These are phyloP conservation scores for Coriolopsis trogii DNA, from an alignment of 1,284 basidiomycete species.

Conservation along the genomic window DNA sequence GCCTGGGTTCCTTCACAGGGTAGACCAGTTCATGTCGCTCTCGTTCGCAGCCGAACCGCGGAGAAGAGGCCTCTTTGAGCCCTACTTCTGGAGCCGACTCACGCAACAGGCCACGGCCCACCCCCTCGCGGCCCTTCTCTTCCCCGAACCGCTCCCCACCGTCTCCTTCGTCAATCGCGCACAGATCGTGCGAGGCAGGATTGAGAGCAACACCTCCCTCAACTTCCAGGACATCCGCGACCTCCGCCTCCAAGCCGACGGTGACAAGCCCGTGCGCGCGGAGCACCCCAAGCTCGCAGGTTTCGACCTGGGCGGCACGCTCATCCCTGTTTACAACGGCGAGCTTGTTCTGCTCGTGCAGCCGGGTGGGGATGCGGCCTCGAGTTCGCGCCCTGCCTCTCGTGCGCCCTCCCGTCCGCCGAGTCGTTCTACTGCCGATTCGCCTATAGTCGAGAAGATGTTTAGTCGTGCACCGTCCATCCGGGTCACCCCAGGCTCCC, in stretches of 20 bases:
- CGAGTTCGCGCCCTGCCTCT: conserved; percentile 60
- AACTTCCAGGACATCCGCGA: conserved; percentile 55
- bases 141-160: conserved; percentile 71
- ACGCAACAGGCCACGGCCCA: conserved; percentile 44
- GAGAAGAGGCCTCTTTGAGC: conserved; percentile 70
- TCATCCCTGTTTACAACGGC: conserved; percentile 73
- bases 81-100: conserved; percentile 67
- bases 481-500: conserved; percentile 68
- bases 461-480: conserved; percentile 69
- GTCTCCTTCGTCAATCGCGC: conserved; percentile 68
- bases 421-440: conserved; percentile 52
- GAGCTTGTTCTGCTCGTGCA: conserved; percentile 72
- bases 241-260: conserved; percentile 34
- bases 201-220: conserved; percentile 56
- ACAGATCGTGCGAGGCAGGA: conserved; percentile 61
- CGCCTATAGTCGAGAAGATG: conserved; percentile 39
- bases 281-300: conserved; percentile 26
- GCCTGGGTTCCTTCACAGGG: conserved; percentile 48
- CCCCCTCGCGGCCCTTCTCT: conserved; percentile 68
- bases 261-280: conserved; percentile 19
- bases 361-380: conserved; percentile 40
- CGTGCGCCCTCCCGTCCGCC: conserved; percentile 64
- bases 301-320: conserved; percentile 62
- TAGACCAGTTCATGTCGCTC: conserved; percentile 77
- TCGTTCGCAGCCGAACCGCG: conserved; percentile 76